phyloP scores from a whole-genome alignment of 371 early-diverging fungal genomes.

The Syncephalastrum monosporum region DNA sequence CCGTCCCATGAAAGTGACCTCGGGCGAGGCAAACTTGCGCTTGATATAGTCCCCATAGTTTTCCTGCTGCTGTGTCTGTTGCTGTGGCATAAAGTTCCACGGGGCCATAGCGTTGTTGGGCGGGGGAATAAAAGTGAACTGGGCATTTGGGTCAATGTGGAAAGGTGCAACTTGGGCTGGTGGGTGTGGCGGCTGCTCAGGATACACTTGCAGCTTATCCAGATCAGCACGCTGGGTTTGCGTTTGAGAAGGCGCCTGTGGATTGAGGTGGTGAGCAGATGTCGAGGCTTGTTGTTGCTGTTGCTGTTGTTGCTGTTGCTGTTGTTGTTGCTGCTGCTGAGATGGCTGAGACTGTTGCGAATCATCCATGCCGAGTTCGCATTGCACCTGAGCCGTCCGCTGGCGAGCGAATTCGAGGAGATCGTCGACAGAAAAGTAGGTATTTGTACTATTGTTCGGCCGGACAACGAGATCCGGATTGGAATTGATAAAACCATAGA shows the following conservation, averaged over 20 bases:
- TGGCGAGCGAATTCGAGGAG: conserved; percentile 53
- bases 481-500: conserved; percentile 57
- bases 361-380: conserved; percentile 27
- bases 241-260: neutral
- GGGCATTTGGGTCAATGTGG: conserved; percentile 46
- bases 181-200: conserved; percentile 11
- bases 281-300: conserved; percentile 15
- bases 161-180: conserved; percentile 23
- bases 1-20: conserved; percentile 48
- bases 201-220: neutral
- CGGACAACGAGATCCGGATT: conserved; percentile 40
- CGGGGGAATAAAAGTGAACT: conserved; percentile 40
- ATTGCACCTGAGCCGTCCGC: conserved; percentile 44
- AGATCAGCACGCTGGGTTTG: too few species aligned
- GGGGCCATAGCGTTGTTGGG: conserved; percentile 5
- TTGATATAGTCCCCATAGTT: conserved; percentile 25
- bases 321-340: conserved; percentile 13
- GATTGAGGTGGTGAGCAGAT: conserved; percentile 12
- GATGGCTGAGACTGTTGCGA: conserved; percentile 15
- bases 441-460: conserved; percentile 13
- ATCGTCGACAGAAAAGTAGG: conserved; percentile 54
- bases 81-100: conserved; percentile 9
- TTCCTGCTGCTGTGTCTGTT: conserved; percentile 9
- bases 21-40: conserved; percentile 23
- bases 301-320: conserved; percentile 19